Evolutionary conservation across 768 basidiomycete species (phyloP), one percentile per base, ranked within the genome.

Genomic region (Rhizopogon roseolus): DNA sequence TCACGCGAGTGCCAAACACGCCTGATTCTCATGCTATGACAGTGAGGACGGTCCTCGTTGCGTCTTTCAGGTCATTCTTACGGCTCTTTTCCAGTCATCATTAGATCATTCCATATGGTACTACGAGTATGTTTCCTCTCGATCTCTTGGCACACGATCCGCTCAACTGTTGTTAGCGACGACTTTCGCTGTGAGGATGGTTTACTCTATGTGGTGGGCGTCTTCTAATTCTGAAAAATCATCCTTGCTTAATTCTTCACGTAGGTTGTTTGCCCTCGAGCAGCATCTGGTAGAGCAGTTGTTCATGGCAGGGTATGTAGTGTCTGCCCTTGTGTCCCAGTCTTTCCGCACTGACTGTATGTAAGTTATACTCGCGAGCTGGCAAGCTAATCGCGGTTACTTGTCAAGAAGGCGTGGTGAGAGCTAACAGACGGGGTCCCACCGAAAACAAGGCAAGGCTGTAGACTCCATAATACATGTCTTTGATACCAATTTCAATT

Each of bases 81-180:
- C 54, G 13, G 49, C 44, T 7, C 28, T 36, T 44, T 11, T 45
- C 39, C 56, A 88, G 85, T 86, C 86, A 16, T 83, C 85, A 3
- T 68, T 92, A 39, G 89, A 92, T 67, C 90, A 93, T 69, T 76
- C 85, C 36, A 83, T 93, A 54, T 87, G 80, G 73, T 93, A 84
- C 66, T 93, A 91, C 60, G 76, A 80, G 88, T 88, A 65, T 63
- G 81, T 61, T 14, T 32, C 10, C 50, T 17, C 34, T 39, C 14
- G 9, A 49, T 4, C 49, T 28, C 17, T 49, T 50, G 44, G 3
- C 41, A 3, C 3, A 16, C 9, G 37, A 28, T 39, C 37, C 44
- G 50, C 54, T 54, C 39, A 57, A 51, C 39, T 17, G 16, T 14
- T 56, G 44, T 32, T 59, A 91, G 89, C 58, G 77, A 92, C 60